phyloP scores from a whole-genome alignment of 768 basidiomycete species.

The Brasilioporus rufonigricans region DNA sequence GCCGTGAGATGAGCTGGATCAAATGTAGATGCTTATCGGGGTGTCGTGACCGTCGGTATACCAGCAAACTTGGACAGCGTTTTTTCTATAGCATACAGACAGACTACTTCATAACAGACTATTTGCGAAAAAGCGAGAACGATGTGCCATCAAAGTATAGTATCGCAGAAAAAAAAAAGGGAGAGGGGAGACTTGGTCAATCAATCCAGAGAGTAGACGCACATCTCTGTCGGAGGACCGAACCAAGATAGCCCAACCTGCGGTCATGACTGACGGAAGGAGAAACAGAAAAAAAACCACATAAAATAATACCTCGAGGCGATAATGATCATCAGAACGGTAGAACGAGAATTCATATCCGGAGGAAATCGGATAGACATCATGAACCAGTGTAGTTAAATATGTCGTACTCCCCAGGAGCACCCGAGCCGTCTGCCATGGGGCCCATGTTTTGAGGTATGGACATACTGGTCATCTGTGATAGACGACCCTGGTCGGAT shows the following conservation, averaged over 20 bases:
- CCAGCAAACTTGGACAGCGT: slow-evolving; percentile 12
- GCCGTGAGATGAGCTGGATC: not conserved
- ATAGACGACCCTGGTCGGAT: slow-evolving; percentile 36
- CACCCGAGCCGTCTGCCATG: slow-evolving; percentile 40
- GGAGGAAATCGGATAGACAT: slow-evolving; percentile 14
- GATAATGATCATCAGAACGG: slow-evolving; percentile 26
- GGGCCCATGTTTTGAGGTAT: slow-evolving; percentile 44
- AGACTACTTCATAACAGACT: slow-evolving; percentile 27
- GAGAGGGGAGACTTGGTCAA: not conserved
- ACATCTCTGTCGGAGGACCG: not conserved
- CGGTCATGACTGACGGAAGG: slow-evolving; percentile 5
- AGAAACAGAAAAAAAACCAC: slow-evolving; percentile 1
- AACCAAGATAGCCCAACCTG: slow-evolving; percentile 7
- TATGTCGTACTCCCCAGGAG: slow-evolving; percentile 50
- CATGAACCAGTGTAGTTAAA: slow-evolving; percentile 56
- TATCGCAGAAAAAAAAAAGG: slow-evolving; percentile 14
- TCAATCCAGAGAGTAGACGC: not conserved
- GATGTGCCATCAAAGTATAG: slow-evolving; percentile 19
- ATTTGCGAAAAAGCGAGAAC: slow-evolving; percentile 20
- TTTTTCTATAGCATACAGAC: slow-evolving; percentile 33
- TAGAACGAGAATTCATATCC: slow-evolving; percentile 20
- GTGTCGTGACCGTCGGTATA: too few relatives aligned
- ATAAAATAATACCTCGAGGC: slow-evolving; percentile 26
- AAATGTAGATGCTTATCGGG: not conserved
- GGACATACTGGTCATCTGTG: slow-evolving; percentile 53